phyloP scores from a whole-genome alignment of 306 rosid genomes.

The Sicyos baderoa region DNA sequence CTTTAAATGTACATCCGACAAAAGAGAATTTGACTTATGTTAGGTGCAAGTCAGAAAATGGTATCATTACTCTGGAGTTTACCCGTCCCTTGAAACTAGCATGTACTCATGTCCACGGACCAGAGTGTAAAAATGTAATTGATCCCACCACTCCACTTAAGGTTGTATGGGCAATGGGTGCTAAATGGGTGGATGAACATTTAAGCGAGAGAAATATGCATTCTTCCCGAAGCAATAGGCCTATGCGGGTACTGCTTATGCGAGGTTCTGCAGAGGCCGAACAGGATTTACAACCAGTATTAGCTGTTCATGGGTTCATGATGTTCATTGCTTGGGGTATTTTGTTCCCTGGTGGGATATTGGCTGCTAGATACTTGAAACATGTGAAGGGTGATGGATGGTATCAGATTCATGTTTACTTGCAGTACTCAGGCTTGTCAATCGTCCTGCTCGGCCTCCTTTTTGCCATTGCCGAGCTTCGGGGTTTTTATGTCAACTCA shows the following conservation, averaged over 20 bases:
- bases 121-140: conserved; percentile 67
- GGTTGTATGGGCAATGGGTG: conserved; percentile 93
- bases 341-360: conserved; percentile 76
- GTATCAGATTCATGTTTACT: conserved; percentile 81
- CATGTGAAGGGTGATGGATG: conserved; percentile 89
- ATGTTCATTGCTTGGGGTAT: conserved; percentile 96
- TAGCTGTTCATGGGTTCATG: conserved; percentile 92
- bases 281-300: conserved; percentile 79
- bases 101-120: conserved; percentile 38
- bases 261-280: conserved; percentile 93
- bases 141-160: conserved; percentile 81
- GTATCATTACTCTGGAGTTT: conserved; percentile 72
- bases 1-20: conserved; percentile 52
- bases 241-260: conserved; percentile 53
- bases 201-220: conserved; percentile 75
- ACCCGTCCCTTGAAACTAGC: conserved; percentile 75
- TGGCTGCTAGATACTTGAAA: conserved; percentile 81
- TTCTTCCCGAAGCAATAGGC: conserved; percentile 65
- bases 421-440: conserved; percentile 82
- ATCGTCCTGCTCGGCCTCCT: conserved; percentile 72
- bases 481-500: conserved; percentile 64
- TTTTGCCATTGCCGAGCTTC: conserved; percentile 87
- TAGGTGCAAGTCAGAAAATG: conserved; percentile 74
- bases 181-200: conserved; percentile 52
- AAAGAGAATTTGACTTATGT: conserved; percentile 63